Evolutionary conservation across 345 rosid species (phyloP).

Genomic region (Eucalyptus pumila): DNA sequence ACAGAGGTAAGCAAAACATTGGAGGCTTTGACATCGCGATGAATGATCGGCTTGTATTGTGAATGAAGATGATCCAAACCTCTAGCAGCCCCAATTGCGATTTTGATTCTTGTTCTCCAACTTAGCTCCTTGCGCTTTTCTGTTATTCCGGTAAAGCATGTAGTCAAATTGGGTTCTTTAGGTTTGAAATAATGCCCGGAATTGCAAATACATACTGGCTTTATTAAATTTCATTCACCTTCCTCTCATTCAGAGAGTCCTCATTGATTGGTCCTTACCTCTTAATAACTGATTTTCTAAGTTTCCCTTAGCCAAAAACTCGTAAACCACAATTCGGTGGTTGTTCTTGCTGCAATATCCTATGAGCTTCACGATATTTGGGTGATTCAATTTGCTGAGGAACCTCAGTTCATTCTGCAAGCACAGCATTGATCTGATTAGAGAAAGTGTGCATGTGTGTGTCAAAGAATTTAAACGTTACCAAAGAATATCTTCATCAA

Average conservation of each 20-base stretch:
- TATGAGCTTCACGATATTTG: constrained; percentile 28
- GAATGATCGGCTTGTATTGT: constrained; percentile 14
- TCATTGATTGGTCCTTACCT: constrained; percentile 4
- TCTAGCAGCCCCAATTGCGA: constrained; percentile 31
- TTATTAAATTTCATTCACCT: neutral
- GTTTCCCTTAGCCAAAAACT: constrained; percentile 28
- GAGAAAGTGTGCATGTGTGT: neutral
- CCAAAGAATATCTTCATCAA: neutral
- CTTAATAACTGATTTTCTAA: constrained; percentile 24
- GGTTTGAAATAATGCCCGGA: neutral
- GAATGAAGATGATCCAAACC: constrained; percentile 35
- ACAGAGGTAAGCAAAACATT: constrained; percentile 23
- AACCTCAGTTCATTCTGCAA: constrained; percentile 13
- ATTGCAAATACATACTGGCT: neutral
- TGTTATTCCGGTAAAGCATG: neutral
- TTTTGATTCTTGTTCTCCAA: constrained; percentile 30
- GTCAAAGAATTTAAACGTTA: neutral
- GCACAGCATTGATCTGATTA: neutral
- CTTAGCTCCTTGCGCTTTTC: constrained; percentile 11
- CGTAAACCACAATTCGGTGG: constrained; percentile 32
- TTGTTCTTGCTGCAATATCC: constrained; percentile 26
- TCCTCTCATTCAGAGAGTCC: neutral
- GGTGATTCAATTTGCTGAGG: constrained; percentile 30
- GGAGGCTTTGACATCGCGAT: constrained; percentile 39
- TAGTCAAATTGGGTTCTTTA: neutral